Base-by-base conservation (phyloP, 805 yeast species). In the Wickerhamiella kurtzmanii region DNA sequence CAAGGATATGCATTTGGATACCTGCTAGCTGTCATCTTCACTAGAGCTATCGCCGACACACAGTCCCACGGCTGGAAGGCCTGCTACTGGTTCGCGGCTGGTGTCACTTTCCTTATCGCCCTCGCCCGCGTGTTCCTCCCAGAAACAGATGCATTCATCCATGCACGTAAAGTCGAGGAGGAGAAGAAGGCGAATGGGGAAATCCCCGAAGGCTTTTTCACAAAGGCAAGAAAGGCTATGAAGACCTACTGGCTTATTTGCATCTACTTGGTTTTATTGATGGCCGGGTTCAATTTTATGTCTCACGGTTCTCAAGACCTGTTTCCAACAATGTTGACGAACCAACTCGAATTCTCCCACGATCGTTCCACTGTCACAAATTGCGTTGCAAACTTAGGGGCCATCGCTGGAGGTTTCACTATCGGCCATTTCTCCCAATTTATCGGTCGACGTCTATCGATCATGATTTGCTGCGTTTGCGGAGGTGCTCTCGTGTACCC, bases 1-100 rank as follows among this genome's bases (percentile, higher is more conserved):
- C 82, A 83, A 60, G 94, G 94, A 50, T 85, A 80, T 53, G 80
- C 82, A 9, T 68, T 80, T 52, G 88, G 87, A 13, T 79, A 77
- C 56, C 69, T 80, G 45, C 65, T 79, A 21, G 82, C 77, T 1
- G 80, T 76, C 25, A 64, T 76, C n/a, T 80, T 80, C 64, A 74
- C 67, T 57, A 69, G 85, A 50, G 86, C 84, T 9, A 67, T 79
- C 49, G 56, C 54, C 3, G 67, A 70, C 46, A 71, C 72, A 49
- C 60, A 72, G 3, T 56, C 63, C 2, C 74, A 77, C 51, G 72
- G 74, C 4, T 81, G 89, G 89, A 69, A 85, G 56, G 72, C 83
- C 1, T 64, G 80, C 40, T 80, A 77, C 63, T 81, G 87, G 87
- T 80, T 82, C 57, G 71, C 77, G 22, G 74, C 85, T n/a, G 79